A percentile compares a stretch with the other conserved stretches of the same genome.
phyloP scores from a whole-genome alignment of 176 grass and related monocot species.

The Avena insularis region DNA sequence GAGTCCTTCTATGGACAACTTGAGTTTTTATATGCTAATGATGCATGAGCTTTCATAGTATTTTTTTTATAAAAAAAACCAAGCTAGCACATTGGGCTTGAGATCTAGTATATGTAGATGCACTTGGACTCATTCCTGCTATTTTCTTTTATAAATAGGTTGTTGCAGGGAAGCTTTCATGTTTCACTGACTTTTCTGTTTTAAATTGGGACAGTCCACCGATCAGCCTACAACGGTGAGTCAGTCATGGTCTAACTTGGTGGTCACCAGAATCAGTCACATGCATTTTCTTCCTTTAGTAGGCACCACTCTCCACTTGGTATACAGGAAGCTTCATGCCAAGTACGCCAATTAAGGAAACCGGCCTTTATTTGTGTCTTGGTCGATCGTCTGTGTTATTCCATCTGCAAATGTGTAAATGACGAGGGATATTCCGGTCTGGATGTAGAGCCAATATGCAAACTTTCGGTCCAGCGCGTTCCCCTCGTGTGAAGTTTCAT shows the following conservation, averaged over 20 bases:
- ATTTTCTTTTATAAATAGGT: not conserved
- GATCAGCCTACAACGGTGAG: not conserved
- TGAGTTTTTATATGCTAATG: not conserved
- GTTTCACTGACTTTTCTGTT: not conserved
- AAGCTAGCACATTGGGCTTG: no score
- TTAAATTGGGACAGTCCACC: not conserved
- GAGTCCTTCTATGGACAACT: not conserved
- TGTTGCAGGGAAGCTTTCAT: not conserved
- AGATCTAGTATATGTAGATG: not conserved
- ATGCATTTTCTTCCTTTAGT: not conserved
- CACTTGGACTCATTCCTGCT: not conserved
- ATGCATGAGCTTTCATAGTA: not conserved
- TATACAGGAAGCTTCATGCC: constrained; percentile 4
- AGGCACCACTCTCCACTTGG: not conserved
- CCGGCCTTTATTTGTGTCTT: not conserved
- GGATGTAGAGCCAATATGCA: not conserved
- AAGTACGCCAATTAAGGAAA: not conserved
- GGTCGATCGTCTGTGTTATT: not conserved
- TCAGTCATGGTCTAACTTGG: not conserved
- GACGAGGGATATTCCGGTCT: not conserved
- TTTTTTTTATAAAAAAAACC: no score
- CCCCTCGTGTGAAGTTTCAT: not conserved
- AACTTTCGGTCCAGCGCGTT: not conserved
- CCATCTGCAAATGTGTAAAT: not conserved
- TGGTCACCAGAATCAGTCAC: not conserved